Percentiles rank a stretch among this genome's conserved stretches.
Conservation (phyloP, 2,329 filamentous ascomycete species). For the Cryphonectria carpinicola region DNA sequence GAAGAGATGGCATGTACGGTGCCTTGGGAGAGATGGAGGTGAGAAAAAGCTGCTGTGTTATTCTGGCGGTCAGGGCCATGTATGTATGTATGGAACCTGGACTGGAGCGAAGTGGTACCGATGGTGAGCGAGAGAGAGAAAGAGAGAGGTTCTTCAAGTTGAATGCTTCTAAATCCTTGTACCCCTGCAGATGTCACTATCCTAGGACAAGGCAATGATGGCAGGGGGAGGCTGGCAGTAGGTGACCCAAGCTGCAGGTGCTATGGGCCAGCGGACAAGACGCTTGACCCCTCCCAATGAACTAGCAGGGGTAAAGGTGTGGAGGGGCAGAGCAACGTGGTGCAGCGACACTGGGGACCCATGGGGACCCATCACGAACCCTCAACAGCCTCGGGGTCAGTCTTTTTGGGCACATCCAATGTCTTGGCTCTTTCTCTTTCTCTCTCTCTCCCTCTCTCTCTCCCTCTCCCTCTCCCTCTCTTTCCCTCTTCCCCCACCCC, state of each 20-base stretch:
- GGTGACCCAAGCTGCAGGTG: conserved; percentile 5
- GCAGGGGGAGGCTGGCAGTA: conserved; percentile 8
- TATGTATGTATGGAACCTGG: conserved; percentile 8
- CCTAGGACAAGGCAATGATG: not conserved
- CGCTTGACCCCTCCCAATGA: not conserved
- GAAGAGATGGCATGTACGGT: not conserved
- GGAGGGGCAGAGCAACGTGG: conserved; percentile 20
- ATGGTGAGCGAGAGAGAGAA: not conserved
- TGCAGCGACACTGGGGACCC: conserved; percentile 9
- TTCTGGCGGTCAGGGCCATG: conserved; percentile 3
- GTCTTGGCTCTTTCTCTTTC: not conserved
- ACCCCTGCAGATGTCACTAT: conserved; percentile 11
- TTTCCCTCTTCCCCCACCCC: not conserved
- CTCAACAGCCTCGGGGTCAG: conserved; percentile 16
- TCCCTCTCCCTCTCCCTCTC: not conserved
- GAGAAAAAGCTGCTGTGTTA: conserved; percentile 7
- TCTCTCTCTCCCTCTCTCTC: not conserved
- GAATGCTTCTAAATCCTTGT: not conserved
- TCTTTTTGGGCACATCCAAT: not conserved
- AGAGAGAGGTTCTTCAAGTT: not conserved
- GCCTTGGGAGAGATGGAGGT: not conserved
- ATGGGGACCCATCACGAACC: not conserved
- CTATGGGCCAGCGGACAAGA: not conserved
- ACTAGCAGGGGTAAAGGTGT: conserved; percentile 12
- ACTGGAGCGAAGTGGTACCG: not conserved